Base-by-base conservation (phyloP, 768 basidiomycete genomes). In the Rhizopogon vesiculosus region DNA sequence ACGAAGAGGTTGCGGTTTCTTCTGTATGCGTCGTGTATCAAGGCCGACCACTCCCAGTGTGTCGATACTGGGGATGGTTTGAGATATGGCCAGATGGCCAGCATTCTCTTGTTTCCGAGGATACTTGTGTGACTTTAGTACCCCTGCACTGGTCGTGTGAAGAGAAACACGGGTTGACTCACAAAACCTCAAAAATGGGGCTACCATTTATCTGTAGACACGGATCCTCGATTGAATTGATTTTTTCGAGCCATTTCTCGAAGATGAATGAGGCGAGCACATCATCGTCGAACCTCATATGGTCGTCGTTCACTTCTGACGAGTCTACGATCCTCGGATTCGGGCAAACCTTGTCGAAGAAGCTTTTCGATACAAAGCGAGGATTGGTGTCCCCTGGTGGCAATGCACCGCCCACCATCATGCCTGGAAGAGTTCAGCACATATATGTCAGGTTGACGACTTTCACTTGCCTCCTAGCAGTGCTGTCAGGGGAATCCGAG, bases 331-430 rank as follows among this genome's bases (percentile, higher is more conserved):
- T 15, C 0, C 69, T 72, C 15, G 69, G 67, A 5, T 70, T 58
- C 4, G 71, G 75, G 62, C 79, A 80, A 3, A 76, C 71, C 56
- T 69, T 60, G n/a, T 71, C 63, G 58, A 69, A 81, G 59, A 72
- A 76, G 5, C 67, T 66, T 25, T 62, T 59, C 7, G 64, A 62
- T 3, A 81, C 72, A 1, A 77, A 67, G 0, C 70, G 66, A 5
- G 76, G 73, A 0, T 68, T 63, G 16, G 49, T 5, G 16, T 71
- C 70, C 4, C 65, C 73, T 0, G 62, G 18, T 1, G 69, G 68
- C 64, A 75, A 75, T 3, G 64, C 55, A 3, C 68, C 76, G 1
- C 79, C 79, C 0, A 73, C 79, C 29, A 74, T 65, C 0, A 77
- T 71, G 5, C 78, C 79, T 72, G 44, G 19, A 49, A 56, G 38